These are phyloP conservation scores for Suhomyces guaymorum DNA, from an alignment of 1,139 yeast genomes.

Conservation along the genomic window DNA sequence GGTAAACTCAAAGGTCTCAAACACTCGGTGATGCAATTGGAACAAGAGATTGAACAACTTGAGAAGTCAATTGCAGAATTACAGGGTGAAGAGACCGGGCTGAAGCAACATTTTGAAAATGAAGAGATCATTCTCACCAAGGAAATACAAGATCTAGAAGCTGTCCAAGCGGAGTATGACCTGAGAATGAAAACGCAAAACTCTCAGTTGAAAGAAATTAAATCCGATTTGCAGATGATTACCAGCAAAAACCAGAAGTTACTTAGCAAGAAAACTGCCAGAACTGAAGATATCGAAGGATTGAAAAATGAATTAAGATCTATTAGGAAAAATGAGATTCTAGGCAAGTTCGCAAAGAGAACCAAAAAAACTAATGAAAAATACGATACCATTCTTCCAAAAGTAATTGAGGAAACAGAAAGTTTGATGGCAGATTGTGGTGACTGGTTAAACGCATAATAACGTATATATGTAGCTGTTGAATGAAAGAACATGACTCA, in stretches of 20 bases:
- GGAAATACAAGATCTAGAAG: constrained; percentile 28
- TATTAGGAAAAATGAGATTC: constrained; percentile 31
- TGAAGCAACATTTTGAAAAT: constrained; percentile 20
- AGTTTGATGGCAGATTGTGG: constrained; percentile 13
- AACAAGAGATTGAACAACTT: constrained; percentile 35
- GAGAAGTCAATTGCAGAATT: constrained; percentile 23
- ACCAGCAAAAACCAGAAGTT: constrained; percentile 31
- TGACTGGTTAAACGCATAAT: constrained; percentile 10
- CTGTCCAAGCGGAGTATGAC: constrained; percentile 29
- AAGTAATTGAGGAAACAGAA: constrained; percentile 25
- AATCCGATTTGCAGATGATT: constrained; percentile 24
- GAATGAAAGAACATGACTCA: too few relatives aligned
- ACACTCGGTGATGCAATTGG: constrained; percentile 44
- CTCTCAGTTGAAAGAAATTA: constrained; percentile 24
- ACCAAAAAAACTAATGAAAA: constrained; percentile 37
- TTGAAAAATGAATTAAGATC: constrained; percentile 31
- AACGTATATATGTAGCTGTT: background rate
- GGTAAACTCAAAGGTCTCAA: constrained; percentile 47
- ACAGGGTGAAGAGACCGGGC: constrained; percentile 19
- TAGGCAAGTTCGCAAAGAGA: constrained; percentile 30
- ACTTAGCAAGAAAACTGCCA: constrained; percentile 24
- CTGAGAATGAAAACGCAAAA: constrained; percentile 25
- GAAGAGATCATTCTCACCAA: constrained; percentile 24
- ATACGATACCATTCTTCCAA: constrained; percentile 41
- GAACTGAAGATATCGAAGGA: constrained; percentile 28